Evolutionary conservation across 1,284 basidiomycete species (phyloP), one percentile per base, ranked within the genome.

Genomic region (Sanghuangporus baumii): DNA sequence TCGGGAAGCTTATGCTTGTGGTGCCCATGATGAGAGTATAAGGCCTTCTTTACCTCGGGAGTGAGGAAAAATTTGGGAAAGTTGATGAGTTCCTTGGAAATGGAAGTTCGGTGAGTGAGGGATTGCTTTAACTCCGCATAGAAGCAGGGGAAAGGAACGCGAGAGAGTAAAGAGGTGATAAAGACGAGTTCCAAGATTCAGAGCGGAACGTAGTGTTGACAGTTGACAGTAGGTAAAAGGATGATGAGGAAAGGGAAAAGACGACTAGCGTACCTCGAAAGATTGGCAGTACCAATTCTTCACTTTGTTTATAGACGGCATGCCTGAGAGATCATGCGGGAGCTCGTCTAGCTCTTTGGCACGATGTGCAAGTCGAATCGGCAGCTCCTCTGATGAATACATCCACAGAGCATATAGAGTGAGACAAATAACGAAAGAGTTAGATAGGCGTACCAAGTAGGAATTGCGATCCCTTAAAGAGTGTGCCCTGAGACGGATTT

Each of bases 221-320:
- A 20, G 23, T 34, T 23, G 38, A 41, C 12, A 18, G 18, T 47
- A 20, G 12, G 16, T n/a, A n/a, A 18, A 46, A 46, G 43, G 16
- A 46, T n/a, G 43, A 46, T 46, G 43, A 18, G 7, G 43, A 18
- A 46, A 8, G 58, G 54, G 59, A 55, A 31, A 18, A n/a, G 26
- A 26, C 43, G 20, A 40, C 20, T 38, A n/a, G 51, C 38, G 37
- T 60, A 95, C 95, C 82, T 98, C 93, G 71, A 99, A 99, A 16
- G 93, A 96, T 78, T 99, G 94, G 0, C 96, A 96, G 73, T 99
- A 99, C 96, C 96, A 99, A 72, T 97, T 89, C 79, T 96, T 96
- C 67, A 99, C 96, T 72, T 93, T 94, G 67, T 90, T 86, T 68
- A 99, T 98, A 55, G 91, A 93, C 0, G 91, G 88, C 96, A 97